phyloP scores from a whole-genome alignment of 345 rosid species.

The Ceriops tagal region DNA sequence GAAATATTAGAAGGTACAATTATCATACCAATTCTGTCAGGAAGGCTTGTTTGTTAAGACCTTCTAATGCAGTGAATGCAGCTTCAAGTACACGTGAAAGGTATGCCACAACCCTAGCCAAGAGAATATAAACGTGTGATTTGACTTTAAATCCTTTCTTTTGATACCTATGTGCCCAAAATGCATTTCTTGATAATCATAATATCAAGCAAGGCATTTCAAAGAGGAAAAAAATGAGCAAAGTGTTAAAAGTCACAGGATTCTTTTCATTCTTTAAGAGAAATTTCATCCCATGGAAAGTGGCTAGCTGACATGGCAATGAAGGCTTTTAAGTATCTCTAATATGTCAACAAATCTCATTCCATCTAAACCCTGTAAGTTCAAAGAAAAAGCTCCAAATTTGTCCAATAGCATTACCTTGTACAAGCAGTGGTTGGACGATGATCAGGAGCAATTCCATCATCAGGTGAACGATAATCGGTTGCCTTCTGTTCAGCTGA shows the following conservation, averaged over 20 bases:
- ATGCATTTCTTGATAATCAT: too few species aligned
- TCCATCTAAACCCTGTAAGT: neutral
- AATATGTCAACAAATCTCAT: too few species aligned
- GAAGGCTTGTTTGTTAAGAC: slow-evolving; percentile 98
- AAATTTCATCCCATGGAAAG: too few species aligned
- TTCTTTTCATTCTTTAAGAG: too few species aligned
- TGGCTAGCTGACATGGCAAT: neutral
- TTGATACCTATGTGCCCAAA: too few species aligned
- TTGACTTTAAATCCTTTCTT: neutral
- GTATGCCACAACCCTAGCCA: slow-evolving; percentile 83
- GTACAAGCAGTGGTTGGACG: slow-evolving; percentile 97
- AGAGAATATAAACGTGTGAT: neutral
- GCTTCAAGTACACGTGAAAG: slow-evolving; percentile 95
- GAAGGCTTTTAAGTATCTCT: too few species aligned
- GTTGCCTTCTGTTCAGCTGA: slow-evolving; percentile 93
- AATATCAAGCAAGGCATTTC: too few species aligned
- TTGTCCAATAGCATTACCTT: slow-evolving; percentile 44
- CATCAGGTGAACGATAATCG: slow-evolving; percentile 90
- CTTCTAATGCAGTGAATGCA: slow-evolving; percentile 92
- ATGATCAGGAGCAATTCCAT: slow-evolving; percentile 89
- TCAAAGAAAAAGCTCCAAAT: slow-evolving; percentile 4
- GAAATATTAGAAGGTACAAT: slow-evolving; percentile 14
- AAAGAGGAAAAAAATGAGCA: too few species aligned
- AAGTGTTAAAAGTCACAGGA: too few species aligned
- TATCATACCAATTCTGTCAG: slow-evolving; percentile 80